phyloP scores from a whole-genome alignment of 2,329 filamentous ascomycete species.

The Clathrospora elynae region DNA sequence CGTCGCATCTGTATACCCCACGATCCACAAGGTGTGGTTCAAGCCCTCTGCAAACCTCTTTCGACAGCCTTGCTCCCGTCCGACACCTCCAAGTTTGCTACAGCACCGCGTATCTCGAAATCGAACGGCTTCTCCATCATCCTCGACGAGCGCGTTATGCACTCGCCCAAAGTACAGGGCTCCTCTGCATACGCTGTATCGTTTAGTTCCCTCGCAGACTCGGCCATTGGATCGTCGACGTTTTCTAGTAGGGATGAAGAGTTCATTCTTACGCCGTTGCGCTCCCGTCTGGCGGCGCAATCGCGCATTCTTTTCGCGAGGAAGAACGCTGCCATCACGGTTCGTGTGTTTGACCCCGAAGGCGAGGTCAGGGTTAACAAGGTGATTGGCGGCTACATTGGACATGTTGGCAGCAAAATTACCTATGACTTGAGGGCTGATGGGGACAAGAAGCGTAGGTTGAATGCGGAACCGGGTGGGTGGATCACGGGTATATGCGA shows the following conservation, averaged over 20 bases:
- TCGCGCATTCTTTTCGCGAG: constrained; percentile 65
- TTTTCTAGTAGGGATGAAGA: constrained; percentile 8
- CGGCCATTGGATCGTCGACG: constrained; percentile 21
- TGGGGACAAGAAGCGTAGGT: constrained; percentile 14
- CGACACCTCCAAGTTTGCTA: constrained; percentile 29
- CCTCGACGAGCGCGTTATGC: constrained; percentile 2
- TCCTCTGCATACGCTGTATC: constrained; percentile 2
- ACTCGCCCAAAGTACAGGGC: not conserved
- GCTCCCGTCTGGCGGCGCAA: constrained; percentile 69
- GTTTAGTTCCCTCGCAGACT: constrained; percentile 26
- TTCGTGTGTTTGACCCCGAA: constrained; percentile 59
- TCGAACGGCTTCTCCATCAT: constrained; percentile 1
- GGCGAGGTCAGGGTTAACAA: constrained; percentile 60
- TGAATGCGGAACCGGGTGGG: constrained; percentile 19
- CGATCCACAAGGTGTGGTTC: constrained; percentile 72
- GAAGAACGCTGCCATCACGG: constrained; percentile 59
- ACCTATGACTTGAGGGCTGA: constrained; percentile 66
- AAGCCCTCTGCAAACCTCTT: constrained; percentile 69
- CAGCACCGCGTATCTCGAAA: constrained; percentile 8
- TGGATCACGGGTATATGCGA: constrained; percentile 38
- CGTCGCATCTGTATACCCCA: constrained; percentile 66
- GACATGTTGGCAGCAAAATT: constrained; percentile 63
- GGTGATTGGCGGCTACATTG: constrained; percentile 66
- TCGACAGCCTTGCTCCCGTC: constrained; percentile 58
- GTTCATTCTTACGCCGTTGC: constrained; percentile 50